Conservation (phyloP, 1,284 basidiomycete genomes). For the Trametes versicolor region DNA sequence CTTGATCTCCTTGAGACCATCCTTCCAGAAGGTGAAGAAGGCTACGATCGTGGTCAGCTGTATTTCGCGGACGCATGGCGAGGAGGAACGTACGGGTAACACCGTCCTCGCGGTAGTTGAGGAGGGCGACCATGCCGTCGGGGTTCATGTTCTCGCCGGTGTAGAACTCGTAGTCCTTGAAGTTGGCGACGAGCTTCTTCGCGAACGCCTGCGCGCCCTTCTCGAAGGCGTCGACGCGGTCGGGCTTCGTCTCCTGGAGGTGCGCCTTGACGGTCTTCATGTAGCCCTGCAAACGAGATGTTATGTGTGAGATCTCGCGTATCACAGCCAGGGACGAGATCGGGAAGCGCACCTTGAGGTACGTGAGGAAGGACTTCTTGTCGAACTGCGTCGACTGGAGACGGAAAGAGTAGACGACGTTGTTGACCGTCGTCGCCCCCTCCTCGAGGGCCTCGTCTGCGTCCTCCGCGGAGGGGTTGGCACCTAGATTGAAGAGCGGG, state of each 20-base stretch:
- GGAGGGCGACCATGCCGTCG: constrained; percentile 90
- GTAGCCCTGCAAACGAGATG: constrained; percentile 59
- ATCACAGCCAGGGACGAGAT: constrained; percentile 4
- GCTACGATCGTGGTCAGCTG: constrained; percentile 55
- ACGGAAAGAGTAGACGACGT: constrained; percentile 94
- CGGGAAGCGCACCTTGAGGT: constrained; percentile 78
- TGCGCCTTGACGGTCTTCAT: constrained; percentile 84
- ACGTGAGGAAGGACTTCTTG: constrained; percentile 89
- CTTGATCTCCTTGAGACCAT: constrained; percentile 85
- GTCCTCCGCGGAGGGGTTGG: constrained; percentile 94
- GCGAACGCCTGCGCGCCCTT: constrained; percentile 80
- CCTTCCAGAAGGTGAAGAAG: constrained; percentile 95
- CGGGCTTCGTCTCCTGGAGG: constrained; percentile 69
- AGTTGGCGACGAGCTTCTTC: constrained; percentile 91
- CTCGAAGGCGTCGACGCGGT: constrained; percentile 85
- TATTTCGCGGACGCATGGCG: not conserved
- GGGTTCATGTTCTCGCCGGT: constrained; percentile 89
- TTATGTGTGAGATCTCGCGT: not conserved
- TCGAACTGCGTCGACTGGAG: constrained; percentile 88
- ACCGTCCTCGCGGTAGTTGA: constrained; percentile 87
- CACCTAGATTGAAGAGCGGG: constrained; percentile 62
- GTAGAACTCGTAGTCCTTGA: constrained; percentile 94
- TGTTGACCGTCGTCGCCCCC: constrained; percentile 84
- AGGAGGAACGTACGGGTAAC: constrained; percentile 68
- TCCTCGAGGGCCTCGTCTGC: constrained; percentile 86